Percentiles rank a stretch among this genome's conserved stretches.
phyloP scores from a whole-genome alignment of 768 basidiomycete genomes.

The Aureoboletus auriporus region DNA sequence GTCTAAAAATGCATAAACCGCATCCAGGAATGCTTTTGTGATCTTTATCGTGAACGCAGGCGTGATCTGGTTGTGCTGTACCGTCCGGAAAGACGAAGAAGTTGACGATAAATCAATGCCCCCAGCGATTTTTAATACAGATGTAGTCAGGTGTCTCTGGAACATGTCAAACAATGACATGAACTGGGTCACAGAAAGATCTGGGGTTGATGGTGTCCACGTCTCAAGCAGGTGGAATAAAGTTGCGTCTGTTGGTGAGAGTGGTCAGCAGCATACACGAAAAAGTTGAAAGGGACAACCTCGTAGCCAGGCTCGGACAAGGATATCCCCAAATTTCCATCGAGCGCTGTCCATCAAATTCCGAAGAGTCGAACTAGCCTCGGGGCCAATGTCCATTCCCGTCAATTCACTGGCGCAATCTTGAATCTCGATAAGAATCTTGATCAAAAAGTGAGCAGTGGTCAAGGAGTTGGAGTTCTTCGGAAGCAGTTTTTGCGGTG shows the following conservation, averaged over 20 bases:
- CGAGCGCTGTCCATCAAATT: constrained; percentile 74
- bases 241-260: constrained; percentile 61
- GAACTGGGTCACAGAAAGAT: constrained; percentile 68
- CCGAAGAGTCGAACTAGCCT: constrained; percentile 63
- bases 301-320: constrained; percentile 76
- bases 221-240: constrained; percentile 80
- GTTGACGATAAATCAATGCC: constrained; percentile 56
- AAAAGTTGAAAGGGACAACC: constrained; percentile 44
- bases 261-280: constrained; percentile 2
- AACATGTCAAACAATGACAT: constrained; percentile 75
- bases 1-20: constrained; percentile 80
- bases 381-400: constrained; percentile 76
- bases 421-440: constrained; percentile 78
- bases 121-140: constrained; percentile 77
- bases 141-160: constrained; percentile 72
- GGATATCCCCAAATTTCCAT: constrained; percentile 85
- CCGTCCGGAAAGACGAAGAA: constrained; percentile 45
- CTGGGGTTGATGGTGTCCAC: constrained; percentile 67
- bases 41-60: constrained; percentile 68
- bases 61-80: constrained; percentile 60
- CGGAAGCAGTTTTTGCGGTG: constrained; percentile 58
- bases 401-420: constrained; percentile 82
- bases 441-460: constrained; percentile 74
- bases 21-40: constrained; percentile 80
- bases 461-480: constrained; percentile 76